A percentile compares a stretch with the other conserved stretches of the same genome.
phyloP scores from a whole-genome alignment of 2,329 filamentous ascomycete species.

The Colletotrichum lentis region DNA sequence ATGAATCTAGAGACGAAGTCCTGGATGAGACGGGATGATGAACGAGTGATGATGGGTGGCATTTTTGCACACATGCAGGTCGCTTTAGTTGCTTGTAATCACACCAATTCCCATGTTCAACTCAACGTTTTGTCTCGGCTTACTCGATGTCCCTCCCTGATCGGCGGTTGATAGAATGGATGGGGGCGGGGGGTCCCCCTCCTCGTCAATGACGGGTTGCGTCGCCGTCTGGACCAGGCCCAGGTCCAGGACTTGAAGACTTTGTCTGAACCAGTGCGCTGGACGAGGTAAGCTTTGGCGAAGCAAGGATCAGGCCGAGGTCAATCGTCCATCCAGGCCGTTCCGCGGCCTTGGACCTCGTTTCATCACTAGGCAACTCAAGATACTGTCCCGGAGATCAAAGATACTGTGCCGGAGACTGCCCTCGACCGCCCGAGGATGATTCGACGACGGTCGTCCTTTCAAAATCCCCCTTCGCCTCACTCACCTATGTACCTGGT shows the following conservation, averaged over 20 bases:
- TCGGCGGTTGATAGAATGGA: too few species aligned
- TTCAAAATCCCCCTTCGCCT: neutral
- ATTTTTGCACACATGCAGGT: slow-evolving; percentile 12
- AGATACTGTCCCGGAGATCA: neutral
- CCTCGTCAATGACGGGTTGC: too few species aligned
- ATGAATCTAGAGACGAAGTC: neutral
- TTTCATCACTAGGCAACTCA: neutral
- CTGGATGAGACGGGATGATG: slow-evolving; percentile 7
- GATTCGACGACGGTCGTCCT: neutral
- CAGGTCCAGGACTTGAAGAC: too few species aligned
- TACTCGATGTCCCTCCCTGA: too few species aligned
- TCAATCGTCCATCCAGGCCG: neutral
- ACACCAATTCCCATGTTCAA: slow-evolving; percentile 7
- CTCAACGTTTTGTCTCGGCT: neutral
- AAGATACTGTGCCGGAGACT: too few species aligned
- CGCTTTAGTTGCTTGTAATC: slow-evolving; percentile 30
- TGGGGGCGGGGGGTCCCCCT: too few species aligned
- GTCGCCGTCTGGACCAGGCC: too few species aligned
- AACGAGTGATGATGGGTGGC: slow-evolving; percentile 23
- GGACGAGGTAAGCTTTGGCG: neutral
- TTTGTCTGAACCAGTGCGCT: neutral
- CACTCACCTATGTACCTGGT: too few species aligned
- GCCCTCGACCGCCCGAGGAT: too few species aligned
- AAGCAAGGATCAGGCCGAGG: neutral
- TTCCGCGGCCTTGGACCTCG: neutral